Conservation (phyloP, 2,329 filamentous ascomycete genomes). For the Colletotrichum tropicicola region DNA sequence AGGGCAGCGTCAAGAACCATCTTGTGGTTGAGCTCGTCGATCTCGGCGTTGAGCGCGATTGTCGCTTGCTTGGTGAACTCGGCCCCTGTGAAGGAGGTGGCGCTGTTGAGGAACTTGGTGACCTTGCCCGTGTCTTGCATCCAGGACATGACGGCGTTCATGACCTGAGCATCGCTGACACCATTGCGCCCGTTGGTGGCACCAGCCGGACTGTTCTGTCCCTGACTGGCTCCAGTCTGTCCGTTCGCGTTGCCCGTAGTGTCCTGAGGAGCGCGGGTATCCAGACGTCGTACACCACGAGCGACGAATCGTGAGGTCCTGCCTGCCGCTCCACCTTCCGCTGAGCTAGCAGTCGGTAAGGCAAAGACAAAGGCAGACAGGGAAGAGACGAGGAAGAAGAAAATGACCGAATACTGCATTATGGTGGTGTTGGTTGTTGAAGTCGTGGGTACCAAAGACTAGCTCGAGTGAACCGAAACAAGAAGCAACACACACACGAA, state of each 20-base stretch:
- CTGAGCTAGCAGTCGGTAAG: conserved; percentile 22
- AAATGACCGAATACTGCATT: conserved; percentile 19
- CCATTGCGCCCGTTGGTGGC: conserved; percentile 8
- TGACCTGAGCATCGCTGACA: conserved; percentile 30
- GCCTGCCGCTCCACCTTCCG: background rate
- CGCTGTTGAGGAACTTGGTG: conserved; percentile 33
- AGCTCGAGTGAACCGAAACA: background rate
- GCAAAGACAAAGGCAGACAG: conserved; percentile 4
- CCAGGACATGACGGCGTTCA: conserved; percentile 33
- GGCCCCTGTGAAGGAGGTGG: conserved; percentile 31
- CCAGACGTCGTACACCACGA: background rate
- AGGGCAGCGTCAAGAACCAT: conserved; percentile 32
- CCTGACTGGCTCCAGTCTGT: conserved; percentile 7
- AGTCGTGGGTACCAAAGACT: conserved; percentile 6
- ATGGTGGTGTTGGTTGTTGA: conserved; percentile 7
- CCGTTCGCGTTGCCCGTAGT: background rate
- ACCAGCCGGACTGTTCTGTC: conserved; percentile 9
- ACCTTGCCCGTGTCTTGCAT: conserved; percentile 33
- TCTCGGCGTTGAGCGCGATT: conserved; percentile 34
- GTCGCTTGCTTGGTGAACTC: conserved; percentile 34
- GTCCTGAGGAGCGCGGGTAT: background rate
- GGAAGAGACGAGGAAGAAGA: conserved; percentile 12
- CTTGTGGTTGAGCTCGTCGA: conserved; percentile 35
- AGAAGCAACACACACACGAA: background rate
- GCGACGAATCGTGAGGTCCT: background rate